A percentile compares a stretch with the other conserved stretches of the same genome.
Conservation (phyloP, 2,329 filamentous ascomycete genomes). For the Aspergillus sp. region DNA sequence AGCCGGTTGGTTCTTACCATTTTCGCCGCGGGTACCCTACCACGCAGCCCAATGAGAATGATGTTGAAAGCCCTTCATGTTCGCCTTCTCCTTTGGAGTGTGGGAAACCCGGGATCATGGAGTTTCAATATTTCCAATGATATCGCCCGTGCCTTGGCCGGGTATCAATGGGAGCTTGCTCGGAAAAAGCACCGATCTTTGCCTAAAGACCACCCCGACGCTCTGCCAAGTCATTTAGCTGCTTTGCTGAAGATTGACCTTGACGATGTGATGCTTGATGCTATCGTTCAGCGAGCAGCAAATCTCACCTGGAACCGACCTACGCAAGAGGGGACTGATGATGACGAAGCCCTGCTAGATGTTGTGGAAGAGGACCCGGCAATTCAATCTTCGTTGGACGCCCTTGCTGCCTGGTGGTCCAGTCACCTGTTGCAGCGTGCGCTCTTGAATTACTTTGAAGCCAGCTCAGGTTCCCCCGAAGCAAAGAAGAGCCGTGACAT, state of each 20-base stretch:
- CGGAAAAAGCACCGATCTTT: constrained; percentile 52
- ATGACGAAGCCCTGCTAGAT: constrained; percentile 69
- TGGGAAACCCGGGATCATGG: constrained; percentile 61
- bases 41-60: constrained; percentile 72
- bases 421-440: constrained; percentile 66
- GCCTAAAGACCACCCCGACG: constrained; percentile 55
- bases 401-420: constrained; percentile 87
- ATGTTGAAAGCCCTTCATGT: constrained; percentile 93
- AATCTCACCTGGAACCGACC: constrained; percentile 85
- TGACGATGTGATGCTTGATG: constrained; percentile 72
- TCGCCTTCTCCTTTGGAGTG: constrained; percentile 80
- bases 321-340: constrained; percentile 61
- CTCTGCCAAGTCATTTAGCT: constrained; percentile 71
- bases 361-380: constrained; percentile 78
- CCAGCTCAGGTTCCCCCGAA: constrained; percentile 44
- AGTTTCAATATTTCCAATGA: constrained; percentile 62
- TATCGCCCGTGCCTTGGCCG: constrained; percentile 68
- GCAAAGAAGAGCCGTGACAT: constrained; percentile 35
- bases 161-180: constrained; percentile 76
- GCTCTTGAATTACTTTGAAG: constrained; percentile 59
- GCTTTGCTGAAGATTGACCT: constrained; percentile 73
- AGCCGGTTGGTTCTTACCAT: constrained; percentile 80
- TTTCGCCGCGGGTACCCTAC: constrained; percentile 80
- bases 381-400: constrained; percentile 82
- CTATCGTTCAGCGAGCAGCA: constrained; percentile 77